phyloP scores from a whole-genome alignment of 139 green algal genomes.

The Tetraselmis chui region DNA sequence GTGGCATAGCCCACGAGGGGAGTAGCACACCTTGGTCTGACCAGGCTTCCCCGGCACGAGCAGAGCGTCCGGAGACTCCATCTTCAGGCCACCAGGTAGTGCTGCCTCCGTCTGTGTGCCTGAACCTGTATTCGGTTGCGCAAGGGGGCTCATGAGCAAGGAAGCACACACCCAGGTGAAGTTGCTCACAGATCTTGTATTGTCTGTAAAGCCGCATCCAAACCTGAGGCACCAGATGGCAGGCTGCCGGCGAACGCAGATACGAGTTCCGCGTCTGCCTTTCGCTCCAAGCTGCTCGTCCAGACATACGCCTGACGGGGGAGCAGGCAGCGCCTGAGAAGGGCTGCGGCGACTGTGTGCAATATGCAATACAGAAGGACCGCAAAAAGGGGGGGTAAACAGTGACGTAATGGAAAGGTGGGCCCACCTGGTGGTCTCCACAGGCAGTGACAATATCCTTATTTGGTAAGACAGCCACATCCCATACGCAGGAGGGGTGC shows the following conservation, averaged over 20 bases:
- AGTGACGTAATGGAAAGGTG: no score
- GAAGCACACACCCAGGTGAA: no score
- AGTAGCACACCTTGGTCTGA: neutral
- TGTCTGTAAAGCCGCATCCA: no score
- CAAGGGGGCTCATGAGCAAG: no score
- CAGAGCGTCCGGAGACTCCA: neutral
- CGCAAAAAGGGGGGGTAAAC: no score
- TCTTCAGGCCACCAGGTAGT: neutral
- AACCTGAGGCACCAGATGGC: neutral
- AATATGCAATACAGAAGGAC: no score
- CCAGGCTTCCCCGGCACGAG: neutral
- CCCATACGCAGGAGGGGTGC: constrained; percentile 88
- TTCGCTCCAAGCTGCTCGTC: neutral
- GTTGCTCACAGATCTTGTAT: no score
- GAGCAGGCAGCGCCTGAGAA: no score
- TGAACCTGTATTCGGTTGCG: no score
- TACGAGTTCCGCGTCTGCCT: neutral
- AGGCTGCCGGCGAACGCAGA: neutral
- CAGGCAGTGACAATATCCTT: constrained; percentile 76
- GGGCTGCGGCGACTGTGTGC: no score
- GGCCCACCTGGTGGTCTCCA: constrained; percentile 39
- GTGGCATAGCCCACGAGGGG: no score
- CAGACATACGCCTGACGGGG: neutral
- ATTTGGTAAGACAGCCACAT: constrained; percentile 60
- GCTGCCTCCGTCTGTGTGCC: no score